Evolutionary conservation across 1,139 yeast species (phyloP), one percentile per base, ranked within the genome.

Genomic region (Groenewaldozyma auringiensis): DNA sequence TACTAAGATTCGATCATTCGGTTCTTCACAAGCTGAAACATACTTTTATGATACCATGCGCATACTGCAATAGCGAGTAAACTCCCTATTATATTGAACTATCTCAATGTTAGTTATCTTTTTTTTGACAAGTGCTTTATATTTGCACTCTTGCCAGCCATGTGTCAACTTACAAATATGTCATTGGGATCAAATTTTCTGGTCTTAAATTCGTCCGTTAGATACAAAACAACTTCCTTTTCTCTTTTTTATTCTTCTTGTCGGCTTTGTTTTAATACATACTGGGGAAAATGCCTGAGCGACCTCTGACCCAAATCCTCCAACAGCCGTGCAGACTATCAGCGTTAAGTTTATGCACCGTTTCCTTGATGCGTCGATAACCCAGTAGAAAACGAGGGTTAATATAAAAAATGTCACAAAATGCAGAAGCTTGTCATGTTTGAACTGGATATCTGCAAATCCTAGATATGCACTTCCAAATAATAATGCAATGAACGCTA

Each of bases 371-470:
- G 68, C 53, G 67, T 78, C 79, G 45, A 78, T 64, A 6, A 78
- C 59, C 67, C 78, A 76, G 66, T 76, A 79, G 57, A 79, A 76
- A 46, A 75, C 75, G 22, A 66, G 56, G 1, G 83, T 75, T 13
- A 79, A 63, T 3, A 75, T 49, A 47, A 72, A 65, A 57, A 80
- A 79, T 21, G 76, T 70, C 17, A 59, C 43, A 46, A 74, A 74
- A 53, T 79, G 85, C 21, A 76, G 58, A 4, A 68, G 52, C 60
- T 79, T 79, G 61, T 79, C 85, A 57, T 76, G 70, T n/a, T 54
- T 52, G 34, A 78, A 53, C 21, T 65, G 66, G 25, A 75, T 53
- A 67, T 67, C 70, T 37, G 79, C 73, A 53, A 79, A 73, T 13
- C 84, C 85, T 33, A 79, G 59, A 41, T 62, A 67, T 3, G 63